Conservation (phyloP, 2,329 filamentous ascomycete genomes). For the Chrysoporthe deuterocubensis region DNA sequence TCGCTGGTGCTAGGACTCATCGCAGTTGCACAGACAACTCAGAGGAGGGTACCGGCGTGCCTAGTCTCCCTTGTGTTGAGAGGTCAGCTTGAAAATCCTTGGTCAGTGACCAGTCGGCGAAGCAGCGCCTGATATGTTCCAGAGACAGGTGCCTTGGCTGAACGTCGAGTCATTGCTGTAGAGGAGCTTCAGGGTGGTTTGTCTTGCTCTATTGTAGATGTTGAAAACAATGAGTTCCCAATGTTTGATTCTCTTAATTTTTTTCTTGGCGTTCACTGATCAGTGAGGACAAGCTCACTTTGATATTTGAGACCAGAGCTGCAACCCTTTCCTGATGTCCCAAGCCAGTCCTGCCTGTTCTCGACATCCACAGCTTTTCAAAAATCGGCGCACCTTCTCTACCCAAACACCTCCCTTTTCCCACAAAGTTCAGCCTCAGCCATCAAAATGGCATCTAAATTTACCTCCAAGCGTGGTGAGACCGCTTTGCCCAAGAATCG, state of each 20-base stretch:
- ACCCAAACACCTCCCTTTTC: neutral
- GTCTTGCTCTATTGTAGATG: neutral
- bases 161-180: neutral
- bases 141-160: neutral
- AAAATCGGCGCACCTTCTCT: neutral
- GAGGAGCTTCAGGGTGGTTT: neutral
- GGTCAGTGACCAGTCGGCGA: neutral
- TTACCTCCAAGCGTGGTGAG: slow-evolving; percentile 41
- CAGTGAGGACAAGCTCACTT: neutral
- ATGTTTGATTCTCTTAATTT: neutral
- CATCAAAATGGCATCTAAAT: slow-evolving; percentile 32
- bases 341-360: neutral
- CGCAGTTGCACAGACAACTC: neutral
- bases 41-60: neutral
- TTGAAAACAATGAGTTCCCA: neutral
- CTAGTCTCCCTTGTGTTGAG: too few species aligned
- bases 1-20: neutral
- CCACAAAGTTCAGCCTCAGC: neutral
- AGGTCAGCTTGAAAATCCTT: neutral
- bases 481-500: slow-evolving; percentile 48
- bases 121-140: neutral
- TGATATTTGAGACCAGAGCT: neutral
- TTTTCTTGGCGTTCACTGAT: neutral
- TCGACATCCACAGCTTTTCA: too few species aligned
- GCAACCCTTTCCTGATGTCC: neutral